phyloP scores from a whole-genome alignment of 805 yeast species.

The Komagataella kurtzmanii region DNA sequence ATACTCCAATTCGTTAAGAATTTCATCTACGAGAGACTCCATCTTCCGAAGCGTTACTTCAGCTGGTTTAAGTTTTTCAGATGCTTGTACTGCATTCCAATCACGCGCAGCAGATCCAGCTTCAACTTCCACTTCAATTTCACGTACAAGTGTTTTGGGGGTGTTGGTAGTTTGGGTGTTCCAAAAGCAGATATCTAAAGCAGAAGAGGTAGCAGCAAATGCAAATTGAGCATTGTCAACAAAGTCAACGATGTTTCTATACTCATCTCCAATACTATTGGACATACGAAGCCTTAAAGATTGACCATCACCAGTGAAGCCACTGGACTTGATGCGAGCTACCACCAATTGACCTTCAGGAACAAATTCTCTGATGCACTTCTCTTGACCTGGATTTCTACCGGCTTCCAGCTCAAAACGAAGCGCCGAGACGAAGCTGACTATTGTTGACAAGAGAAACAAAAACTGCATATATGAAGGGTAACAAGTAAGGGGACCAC shows the following conservation, averaged over 20 bases:
- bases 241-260: slow-evolving; percentile 64
- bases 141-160: slow-evolving; percentile 40
- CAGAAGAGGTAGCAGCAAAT: slow-evolving; percentile 71
- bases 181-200: slow-evolving; percentile 86
- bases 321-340: slow-evolving; percentile 63
- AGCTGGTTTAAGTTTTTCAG: slow-evolving; percentile 84
- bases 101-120: slow-evolving; percentile 96
- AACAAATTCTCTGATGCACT: slow-evolving; percentile 89
- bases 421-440: slow-evolving; percentile 7
- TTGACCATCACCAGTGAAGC: slow-evolving; percentile 82
- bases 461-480: not conserved
- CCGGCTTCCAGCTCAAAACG: slow-evolving; percentile 19
- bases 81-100: slow-evolving; percentile 90
- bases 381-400: slow-evolving; percentile 27
- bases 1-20: slow-evolving; percentile 67
- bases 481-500: not conserved
- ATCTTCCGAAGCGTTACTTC: slow-evolving; percentile 83
- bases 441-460: not conserved
- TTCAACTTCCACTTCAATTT: slow-evolving; percentile 82
- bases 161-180: slow-evolving; percentile 33
- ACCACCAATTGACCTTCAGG: slow-evolving; percentile 78
- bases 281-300: slow-evolving; percentile 48
- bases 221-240: slow-evolving; percentile 63
- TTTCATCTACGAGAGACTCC: slow-evolving; percentile 77
- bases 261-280: slow-evolving; percentile 79